phyloP scores from a whole-genome alignment of 2,329 filamentous ascomycete species.

The Ambrosiella beaveri region DNA sequence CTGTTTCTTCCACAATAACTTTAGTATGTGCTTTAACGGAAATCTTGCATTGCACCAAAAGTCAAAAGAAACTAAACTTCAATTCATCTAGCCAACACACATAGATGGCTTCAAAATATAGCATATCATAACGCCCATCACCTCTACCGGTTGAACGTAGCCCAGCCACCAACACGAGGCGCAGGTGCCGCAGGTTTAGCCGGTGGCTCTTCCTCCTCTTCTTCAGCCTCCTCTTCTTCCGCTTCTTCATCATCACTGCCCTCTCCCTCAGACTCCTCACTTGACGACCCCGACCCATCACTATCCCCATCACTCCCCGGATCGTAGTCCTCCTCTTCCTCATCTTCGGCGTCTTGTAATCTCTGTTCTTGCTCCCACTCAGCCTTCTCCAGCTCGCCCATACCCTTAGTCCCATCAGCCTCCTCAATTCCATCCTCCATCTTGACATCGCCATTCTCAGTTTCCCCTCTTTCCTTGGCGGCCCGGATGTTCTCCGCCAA shows the following conservation, averaged over 20 bases:
- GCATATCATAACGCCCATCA: not conserved
- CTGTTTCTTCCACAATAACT: too few species aligned
- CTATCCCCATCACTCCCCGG: slow-evolving; percentile 37
- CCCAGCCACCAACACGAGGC: slow-evolving; percentile 11
- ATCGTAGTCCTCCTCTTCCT: slow-evolving; percentile 49
- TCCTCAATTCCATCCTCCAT: slow-evolving; percentile 23
- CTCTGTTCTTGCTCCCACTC: slow-evolving; percentile 34
- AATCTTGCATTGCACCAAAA: too few species aligned
- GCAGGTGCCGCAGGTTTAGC: slow-evolving; percentile 1
- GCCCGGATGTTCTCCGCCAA: slow-evolving; percentile 40
- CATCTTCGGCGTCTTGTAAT: slow-evolving; percentile 43
- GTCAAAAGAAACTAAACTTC: not conserved
- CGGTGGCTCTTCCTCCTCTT: not conserved
- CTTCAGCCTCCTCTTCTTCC: slow-evolving; percentile 11
- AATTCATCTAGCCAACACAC: not conserved
- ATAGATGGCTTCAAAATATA: not conserved
- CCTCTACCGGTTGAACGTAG: slow-evolving; percentile 9
- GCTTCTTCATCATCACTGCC: slow-evolving; percentile 20
- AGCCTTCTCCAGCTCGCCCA: slow-evolving; percentile 33
- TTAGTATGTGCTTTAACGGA: too few species aligned
- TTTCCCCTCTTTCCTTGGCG: slow-evolving; percentile 22
- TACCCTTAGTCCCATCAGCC: slow-evolving; percentile 23
- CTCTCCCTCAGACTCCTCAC: slow-evolving; percentile 25
- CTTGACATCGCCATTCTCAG: slow-evolving; percentile 18
- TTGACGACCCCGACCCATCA: slow-evolving; percentile 32